Evolutionary conservation across 805 yeast genomes (phyloP), one percentile per base, ranked within the genome.

Genomic region (Yarrowia alimentaria): DNA sequence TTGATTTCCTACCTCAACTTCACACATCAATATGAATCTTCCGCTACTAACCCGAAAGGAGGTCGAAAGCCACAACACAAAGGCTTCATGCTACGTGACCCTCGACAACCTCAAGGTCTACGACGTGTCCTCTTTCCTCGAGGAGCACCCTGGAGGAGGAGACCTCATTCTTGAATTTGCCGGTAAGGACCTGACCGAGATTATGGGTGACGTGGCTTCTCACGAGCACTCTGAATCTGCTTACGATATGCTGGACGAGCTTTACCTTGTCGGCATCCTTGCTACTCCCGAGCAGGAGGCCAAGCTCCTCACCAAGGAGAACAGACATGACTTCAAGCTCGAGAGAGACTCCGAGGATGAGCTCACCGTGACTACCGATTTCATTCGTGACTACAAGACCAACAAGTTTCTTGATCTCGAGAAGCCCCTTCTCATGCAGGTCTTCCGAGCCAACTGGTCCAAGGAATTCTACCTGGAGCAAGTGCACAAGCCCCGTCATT

Each of bases 401-500:
- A 95, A 93, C 72, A 77, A 84, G 64, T 93, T 93, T 66, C 72
- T 93, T 60, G 98, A 93, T 66, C 76, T 93, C 62, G 80, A 76
- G 59, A 80, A 79, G 64, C 95, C 99, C 1, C 72, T 93, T 59
- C 69, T 93, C 33, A 62, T 78, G 67, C 99, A 93, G 71, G 86
- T 93, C 37, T 68, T 88, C 52, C 73, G 77, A 55, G 80, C 89
- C 32, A 75, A 77, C 26, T 93, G 89, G 74, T 64, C 85, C 32
- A 91, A 86, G 64, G 94, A 87, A 33, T 91, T 93, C 62, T 93
- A 93, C 67, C 74, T 93, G 63, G 96, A 89, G 64, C 97, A 93
- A 69, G 93, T 93, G 33, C 99, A 93, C 68, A 81, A 97, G 68
- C 99, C 99, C 50, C 82, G 99, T 65, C 99, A 93, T 68, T 93